Percentiles rank a stretch among this genome's conserved stretches.
Evolutionary conservation across 2,329 filamentous ascomycete genomes (phyloP).

Genomic region (Lithohypha guttulata): DNA sequence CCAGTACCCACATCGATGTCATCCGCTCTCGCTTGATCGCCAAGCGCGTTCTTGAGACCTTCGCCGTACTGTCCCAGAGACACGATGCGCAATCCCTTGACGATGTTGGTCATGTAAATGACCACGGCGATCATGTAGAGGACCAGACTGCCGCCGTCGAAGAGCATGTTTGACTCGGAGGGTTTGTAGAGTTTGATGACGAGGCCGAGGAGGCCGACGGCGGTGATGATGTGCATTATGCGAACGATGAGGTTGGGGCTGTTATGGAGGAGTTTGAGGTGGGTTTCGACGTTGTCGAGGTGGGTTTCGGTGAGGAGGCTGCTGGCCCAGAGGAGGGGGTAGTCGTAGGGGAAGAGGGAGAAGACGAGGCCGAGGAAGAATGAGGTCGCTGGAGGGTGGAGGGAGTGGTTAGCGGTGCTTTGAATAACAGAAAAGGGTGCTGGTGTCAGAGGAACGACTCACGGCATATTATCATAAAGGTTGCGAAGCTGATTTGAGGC

Average conservation of each 20-base stretch:
- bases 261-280: slow-evolving; percentile 83
- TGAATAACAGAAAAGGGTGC: background rate
- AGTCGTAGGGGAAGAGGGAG: slow-evolving; percentile 82
- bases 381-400: slow-evolving; percentile 54
- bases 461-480: slow-evolving; percentile 62
- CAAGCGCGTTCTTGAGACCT: slow-evolving; percentile 9
- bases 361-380: slow-evolving; percentile 99
- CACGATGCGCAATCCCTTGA: slow-evolving; percentile 83
- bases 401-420: slow-evolving; percentile 3
- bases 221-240: slow-evolving; percentile 87
- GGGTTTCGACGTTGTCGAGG: slow-evolving; percentile 75
- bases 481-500: slow-evolving; percentile 57
- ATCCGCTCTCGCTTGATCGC: slow-evolving; percentile 28
- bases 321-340: slow-evolving; percentile 38
- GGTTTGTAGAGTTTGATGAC: slow-evolving; percentile 91
- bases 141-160: slow-evolving; percentile 64
- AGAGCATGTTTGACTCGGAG: slow-evolving; percentile 87
- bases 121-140: slow-evolving; percentile 77
- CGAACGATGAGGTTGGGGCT: slow-evolving; percentile 85
- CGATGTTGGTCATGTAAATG: slow-evolving; percentile 91
- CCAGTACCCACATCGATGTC: slow-evolving; percentile 20
- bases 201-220: slow-evolving; percentile 77
- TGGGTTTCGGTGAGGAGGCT: slow-evolving; percentile 43
- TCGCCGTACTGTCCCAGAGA: slow-evolving; percentile 56
- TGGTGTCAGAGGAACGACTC: slow-evolving; percentile 5